Conservation (phyloP, 257 asterid genomes). For the Datura wrightii region DNA sequence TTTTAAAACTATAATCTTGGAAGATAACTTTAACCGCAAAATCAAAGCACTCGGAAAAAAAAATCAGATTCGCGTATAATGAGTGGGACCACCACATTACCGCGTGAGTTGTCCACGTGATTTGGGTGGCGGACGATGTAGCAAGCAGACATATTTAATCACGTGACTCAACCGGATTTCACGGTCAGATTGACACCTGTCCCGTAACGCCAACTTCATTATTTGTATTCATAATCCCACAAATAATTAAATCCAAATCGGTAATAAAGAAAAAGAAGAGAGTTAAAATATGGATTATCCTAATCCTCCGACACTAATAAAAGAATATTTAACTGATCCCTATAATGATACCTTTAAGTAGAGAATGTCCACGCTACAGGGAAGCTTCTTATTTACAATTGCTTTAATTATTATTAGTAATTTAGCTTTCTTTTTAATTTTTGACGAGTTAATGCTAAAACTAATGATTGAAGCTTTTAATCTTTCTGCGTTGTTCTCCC, state of each 20-base stretch:
- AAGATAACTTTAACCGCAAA: no score
- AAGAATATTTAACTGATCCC: constrained; percentile 89
- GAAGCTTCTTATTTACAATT: constrained; percentile 23
- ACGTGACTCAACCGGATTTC: constrained; percentile 68
- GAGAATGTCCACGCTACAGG: constrained; percentile 58
- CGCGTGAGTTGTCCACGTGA: constrained; percentile 93
- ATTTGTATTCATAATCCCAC: background rate
- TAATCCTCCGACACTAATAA: constrained; percentile 46
- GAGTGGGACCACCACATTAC: constrained; percentile 49
- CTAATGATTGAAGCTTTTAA: constrained; percentile 40
- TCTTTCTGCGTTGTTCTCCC: constrained; percentile 7
- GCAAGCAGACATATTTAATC: constrained; percentile 63
- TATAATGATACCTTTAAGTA: constrained; percentile 60
- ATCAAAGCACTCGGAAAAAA: background rate
- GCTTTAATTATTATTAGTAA: constrained; percentile 3
- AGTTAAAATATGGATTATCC: constrained; percentile 37
- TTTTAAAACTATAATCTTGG: no score
- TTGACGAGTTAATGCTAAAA: background rate
- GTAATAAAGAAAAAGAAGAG: background rate
- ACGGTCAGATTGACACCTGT: constrained; percentile 55
- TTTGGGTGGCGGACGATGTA: constrained; percentile 71
- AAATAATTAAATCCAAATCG: background rate
- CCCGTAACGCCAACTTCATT: background rate
- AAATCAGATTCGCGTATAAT: constrained; percentile 32
- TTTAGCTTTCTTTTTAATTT: background rate